These are phyloP conservation scores for Haplosporangium gracile DNA, from an alignment of 192 early-diverging fungal genomes.

Conservation along the genomic window DNA sequence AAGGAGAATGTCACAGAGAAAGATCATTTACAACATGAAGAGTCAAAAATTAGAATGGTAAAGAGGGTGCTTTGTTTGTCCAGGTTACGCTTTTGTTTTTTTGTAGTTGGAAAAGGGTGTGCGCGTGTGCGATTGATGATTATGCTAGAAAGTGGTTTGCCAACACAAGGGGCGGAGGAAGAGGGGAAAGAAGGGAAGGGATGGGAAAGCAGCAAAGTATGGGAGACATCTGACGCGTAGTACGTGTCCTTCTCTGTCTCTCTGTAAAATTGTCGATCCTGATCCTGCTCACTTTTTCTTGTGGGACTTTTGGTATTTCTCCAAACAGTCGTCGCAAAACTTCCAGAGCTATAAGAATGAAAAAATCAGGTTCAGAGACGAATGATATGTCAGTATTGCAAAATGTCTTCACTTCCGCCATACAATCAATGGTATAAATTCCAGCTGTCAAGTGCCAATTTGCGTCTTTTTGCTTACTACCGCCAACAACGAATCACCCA, in stretches of 20 bases:
- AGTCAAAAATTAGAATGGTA: too few species aligned
- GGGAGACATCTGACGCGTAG: background rate
- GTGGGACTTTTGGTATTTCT: background rate
- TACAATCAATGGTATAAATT: background rate
- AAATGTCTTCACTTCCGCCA: background rate
- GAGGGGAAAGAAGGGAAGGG: background rate
- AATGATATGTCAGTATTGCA: background rate
- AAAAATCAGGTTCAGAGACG: background rate
- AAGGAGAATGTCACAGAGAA: too few species aligned
- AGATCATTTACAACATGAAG: too few species aligned
- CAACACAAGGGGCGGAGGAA: background rate
- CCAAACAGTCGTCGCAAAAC: constrained; percentile 29
- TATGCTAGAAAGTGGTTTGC: background rate
- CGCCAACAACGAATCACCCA: constrained; percentile 47
- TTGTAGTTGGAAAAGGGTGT: background rate
- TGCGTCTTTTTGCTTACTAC: constrained; percentile 25
- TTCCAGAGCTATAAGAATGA: constrained; percentile 31
- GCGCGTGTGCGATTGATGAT: background rate
- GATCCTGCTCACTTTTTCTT: constrained; percentile 11
- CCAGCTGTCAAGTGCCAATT: background rate
- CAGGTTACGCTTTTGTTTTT: background rate
- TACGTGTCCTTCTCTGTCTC: background rate
- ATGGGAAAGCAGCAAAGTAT: background rate
- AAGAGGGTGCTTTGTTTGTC: too few species aligned
- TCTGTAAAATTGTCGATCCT: background rate